These are phyloP conservation scores for Mollisiaceae sp. DNA, from an alignment of 2,329 filamentous ascomycete genomes.

Conservation along the genomic window DNA sequence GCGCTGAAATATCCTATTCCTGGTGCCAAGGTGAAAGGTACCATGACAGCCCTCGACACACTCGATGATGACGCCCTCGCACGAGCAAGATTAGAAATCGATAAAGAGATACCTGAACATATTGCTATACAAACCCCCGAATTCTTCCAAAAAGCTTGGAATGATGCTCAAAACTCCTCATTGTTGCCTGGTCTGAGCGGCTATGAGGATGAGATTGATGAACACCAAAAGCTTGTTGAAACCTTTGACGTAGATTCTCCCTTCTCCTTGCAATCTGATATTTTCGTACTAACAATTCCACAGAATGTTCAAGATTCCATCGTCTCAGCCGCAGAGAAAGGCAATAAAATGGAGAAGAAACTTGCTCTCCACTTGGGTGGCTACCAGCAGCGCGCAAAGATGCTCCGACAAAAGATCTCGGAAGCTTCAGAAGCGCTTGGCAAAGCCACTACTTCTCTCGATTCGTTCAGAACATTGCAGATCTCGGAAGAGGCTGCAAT, in stretches of 20 bases:
- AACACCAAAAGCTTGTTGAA: slow-evolving; percentile 46
- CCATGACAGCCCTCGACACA: slow-evolving; percentile 61
- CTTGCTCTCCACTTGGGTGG: slow-evolving; percentile 85
- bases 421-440: slow-evolving; percentile 77
- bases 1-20: slow-evolving; percentile 75
- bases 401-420: slow-evolving; percentile 76
- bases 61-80: slow-evolving; percentile 76
- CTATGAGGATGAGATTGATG: slow-evolving; percentile 71
- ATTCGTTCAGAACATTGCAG: slow-evolving; percentile 76
- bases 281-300: slow-evolving; percentile 27
- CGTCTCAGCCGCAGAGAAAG: slow-evolving; percentile 74
- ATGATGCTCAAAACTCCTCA: slow-evolving; percentile 57
- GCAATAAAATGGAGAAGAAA: slow-evolving; percentile 92
- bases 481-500: slow-evolving; percentile 82
- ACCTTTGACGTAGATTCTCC: slow-evolving; percentile 71
- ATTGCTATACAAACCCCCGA: slow-evolving; percentile 56
- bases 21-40: slow-evolving; percentile 67
- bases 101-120: slow-evolving; percentile 51
- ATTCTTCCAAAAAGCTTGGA: slow-evolving; percentile 59
- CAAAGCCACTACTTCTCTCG: slow-evolving; percentile 73
- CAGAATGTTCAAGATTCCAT: slow-evolving; percentile 76
- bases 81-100: slow-evolving; percentile 76
- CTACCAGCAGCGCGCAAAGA: slow-evolving; percentile 85
- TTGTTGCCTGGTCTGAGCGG: slow-evolving; percentile 80
- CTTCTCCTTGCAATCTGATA: not conserved